Evolutionary conservation across 2,329 filamentous ascomycete genomes (phyloP).

Genomic region (Herpotrichia juniperi): DNA sequence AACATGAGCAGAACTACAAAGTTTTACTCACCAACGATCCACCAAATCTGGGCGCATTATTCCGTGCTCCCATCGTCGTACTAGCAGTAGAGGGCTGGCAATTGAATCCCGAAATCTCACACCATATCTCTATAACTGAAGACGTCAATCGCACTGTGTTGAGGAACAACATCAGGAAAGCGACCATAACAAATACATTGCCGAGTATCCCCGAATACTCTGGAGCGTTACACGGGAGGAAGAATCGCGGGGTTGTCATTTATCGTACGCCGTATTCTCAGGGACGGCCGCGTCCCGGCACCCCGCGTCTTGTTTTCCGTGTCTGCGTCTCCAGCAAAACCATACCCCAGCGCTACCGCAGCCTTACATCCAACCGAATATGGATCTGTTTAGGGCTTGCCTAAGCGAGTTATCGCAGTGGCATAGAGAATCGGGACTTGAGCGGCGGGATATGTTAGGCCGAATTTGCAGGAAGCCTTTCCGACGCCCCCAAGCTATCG

Average conservation of each 20-base stretch:
- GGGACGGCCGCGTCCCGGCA: slow-evolving; percentile 6
- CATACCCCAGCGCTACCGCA: slow-evolving; percentile 15
- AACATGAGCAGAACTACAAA: too few relatives aligned
- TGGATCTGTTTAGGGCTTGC: slow-evolving; percentile 13
- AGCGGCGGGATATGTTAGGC: slow-evolving; percentile 26
- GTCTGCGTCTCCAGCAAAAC: slow-evolving; percentile 12
- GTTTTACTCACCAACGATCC: too few relatives aligned
- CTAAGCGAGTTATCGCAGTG: not conserved
- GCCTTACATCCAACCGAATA: slow-evolving; percentile 13
- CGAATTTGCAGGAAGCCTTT: slow-evolving; percentile 16
- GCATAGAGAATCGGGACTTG: not conserved
- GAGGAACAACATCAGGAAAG: not conserved
- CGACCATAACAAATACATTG: not conserved
- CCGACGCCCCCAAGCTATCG: slow-evolving; percentile 3
- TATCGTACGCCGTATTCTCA: not conserved
- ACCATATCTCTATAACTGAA: slow-evolving; percentile 6
- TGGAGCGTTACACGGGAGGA: not conserved
- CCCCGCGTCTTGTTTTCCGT: slow-evolving; percentile 31
- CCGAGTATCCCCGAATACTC: not conserved
- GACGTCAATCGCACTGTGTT: not conserved
- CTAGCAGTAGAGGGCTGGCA: slow-evolving; percentile 1
- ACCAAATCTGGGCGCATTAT: too few relatives aligned
- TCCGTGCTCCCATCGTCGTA: too few relatives aligned
- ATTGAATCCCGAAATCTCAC: slow-evolving; percentile 10
- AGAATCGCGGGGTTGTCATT: not conserved